phyloP scores from a whole-genome alignment of 495 filamentous ascomycete genomes.

The Lichina pygmaea region DNA sequence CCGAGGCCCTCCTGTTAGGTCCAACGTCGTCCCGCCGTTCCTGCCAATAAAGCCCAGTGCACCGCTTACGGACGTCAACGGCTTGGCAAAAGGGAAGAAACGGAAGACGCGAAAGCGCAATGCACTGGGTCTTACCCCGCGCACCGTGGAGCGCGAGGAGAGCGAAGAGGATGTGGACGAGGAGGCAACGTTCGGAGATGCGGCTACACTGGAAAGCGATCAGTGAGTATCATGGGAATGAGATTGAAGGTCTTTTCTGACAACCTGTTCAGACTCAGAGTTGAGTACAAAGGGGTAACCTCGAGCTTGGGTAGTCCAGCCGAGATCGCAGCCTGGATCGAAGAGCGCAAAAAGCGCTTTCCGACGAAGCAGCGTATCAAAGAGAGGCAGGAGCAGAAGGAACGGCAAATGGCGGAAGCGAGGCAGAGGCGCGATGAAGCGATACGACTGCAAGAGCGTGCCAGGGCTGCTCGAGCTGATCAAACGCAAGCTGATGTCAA shows the following conservation, averaged over 20 bases:
- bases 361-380: constrained; percentile 28
- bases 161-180: constrained; percentile 52
- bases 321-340: constrained; percentile 60
- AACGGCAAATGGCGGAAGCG: not conserved
- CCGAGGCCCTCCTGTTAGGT: no score
- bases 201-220: constrained; percentile 9
- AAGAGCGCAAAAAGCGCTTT: constrained; percentile 48
- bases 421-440: constrained; percentile 2
- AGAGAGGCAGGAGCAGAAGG: not conserved
- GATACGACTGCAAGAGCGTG: not conserved
- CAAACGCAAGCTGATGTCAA: not conserved
- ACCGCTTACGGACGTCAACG: constrained; percentile 11
- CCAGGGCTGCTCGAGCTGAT: not conserved
- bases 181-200: constrained; percentile 18
- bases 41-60: constrained; percentile 30
- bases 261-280: not conserved
- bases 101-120: constrained; percentile 58
- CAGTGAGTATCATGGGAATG: constrained; percentile 11
- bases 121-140: constrained; percentile 54
- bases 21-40: not conserved
- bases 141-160: constrained; percentile 40
- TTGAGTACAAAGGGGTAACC: constrained; percentile 14
- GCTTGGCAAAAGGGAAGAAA: constrained; percentile 14
- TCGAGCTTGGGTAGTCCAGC: constrained; percentile 9
- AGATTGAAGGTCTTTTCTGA: not conserved